Evolutionary conservation across 1,284 basidiomycete genomes (phyloP), one percentile per base, ranked within the genome.

Genomic region (Microbotryomycetes sp.): DNA sequence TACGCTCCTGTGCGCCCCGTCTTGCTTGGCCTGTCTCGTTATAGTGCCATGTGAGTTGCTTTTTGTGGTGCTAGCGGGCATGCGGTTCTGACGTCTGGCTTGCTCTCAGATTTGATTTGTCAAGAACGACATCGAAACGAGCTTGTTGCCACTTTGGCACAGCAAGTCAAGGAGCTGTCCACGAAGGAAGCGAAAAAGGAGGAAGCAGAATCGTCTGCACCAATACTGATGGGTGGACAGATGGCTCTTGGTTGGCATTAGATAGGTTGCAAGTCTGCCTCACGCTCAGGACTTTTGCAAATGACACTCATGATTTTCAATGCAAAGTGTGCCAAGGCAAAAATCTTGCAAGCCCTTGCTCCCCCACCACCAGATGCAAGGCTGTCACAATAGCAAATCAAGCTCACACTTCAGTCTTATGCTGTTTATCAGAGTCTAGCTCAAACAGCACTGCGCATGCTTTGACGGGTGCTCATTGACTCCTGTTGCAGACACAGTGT

Each of bases 111-210:
- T 55, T 22, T 47, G 22, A 52, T 36, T 47, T 53, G 51, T 46
- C 65, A 53, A 49, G 67, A 60, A 54, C 59, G 73, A 54, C 58
- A 26, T 22, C 58, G 61, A 54, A 61, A 62, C 64, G 89, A 85
- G 65, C 60, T 65, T 56, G 52, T 92, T 71, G 80, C 81, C 12
- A 77, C 81, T 49, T 79, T 96, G 32, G 89, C 92, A 78, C 89
- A 86, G 77, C 85, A 91, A 73, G 84, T 94, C 47, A 83, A 84
- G 73, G 90, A 92, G 73, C 83, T 84, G 52, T 82, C 84, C 42
- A 86, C 84, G 78, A 91, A 89, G 76, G 85, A 87, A 49, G 81
- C 80, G n/a, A 85, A 88, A 77, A 91, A 92, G 79, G 88, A 92
- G 78, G 83, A 89, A 74, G 84, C 85, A 54, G 74, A 77, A 52